Conservation (phyloP, 768 basidiomycete genomes). For the Hygrophorus pudorinus region DNA sequence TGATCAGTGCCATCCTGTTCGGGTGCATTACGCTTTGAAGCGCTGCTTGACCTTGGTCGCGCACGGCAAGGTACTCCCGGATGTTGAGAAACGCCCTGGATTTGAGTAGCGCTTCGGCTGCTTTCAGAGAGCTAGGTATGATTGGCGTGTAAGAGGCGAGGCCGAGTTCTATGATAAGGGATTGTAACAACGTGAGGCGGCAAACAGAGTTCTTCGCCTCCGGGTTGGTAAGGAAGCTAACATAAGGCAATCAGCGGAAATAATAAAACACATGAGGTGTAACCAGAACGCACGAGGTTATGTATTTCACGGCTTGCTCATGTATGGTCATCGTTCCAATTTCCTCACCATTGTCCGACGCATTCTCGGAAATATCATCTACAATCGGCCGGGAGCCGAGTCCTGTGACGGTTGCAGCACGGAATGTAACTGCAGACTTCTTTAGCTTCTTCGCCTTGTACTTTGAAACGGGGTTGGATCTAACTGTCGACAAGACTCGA, state of each 20-base stretch:
- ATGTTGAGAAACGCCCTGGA: constrained; percentile 61
- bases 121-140: constrained; percentile 49
- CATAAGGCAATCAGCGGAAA: not conserved
- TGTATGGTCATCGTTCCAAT: constrained; percentile 27
- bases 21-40: constrained; percentile 54
- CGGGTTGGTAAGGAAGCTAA: constrained; percentile 45
- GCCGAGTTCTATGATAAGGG: constrained; percentile 75
- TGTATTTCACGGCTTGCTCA: constrained; percentile 49
- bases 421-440: constrained; percentile 1
- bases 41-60: constrained; percentile 52
- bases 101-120: constrained; percentile 62
- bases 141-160: constrained; percentile 27
- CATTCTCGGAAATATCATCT: constrained; percentile 40
- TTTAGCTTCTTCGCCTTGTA: constrained; percentile 9
- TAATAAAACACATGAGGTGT: not conserved
- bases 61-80: constrained; percentile 59
- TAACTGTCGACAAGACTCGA: constrained; percentile 4
- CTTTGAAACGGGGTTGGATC: constrained; percentile 1
- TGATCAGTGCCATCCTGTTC: constrained; percentile 49
- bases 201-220: constrained; percentile 31
- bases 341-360: constrained; percentile 25
- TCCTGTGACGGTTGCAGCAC: constrained; percentile 9
- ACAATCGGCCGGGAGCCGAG: constrained; percentile 34
- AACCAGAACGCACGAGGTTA: constrained; percentile 42
- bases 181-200: constrained; percentile 56